Conservation (phyloP, 495 filamentous ascomycete genomes). For the Astrothelium macrocarpum region DNA sequence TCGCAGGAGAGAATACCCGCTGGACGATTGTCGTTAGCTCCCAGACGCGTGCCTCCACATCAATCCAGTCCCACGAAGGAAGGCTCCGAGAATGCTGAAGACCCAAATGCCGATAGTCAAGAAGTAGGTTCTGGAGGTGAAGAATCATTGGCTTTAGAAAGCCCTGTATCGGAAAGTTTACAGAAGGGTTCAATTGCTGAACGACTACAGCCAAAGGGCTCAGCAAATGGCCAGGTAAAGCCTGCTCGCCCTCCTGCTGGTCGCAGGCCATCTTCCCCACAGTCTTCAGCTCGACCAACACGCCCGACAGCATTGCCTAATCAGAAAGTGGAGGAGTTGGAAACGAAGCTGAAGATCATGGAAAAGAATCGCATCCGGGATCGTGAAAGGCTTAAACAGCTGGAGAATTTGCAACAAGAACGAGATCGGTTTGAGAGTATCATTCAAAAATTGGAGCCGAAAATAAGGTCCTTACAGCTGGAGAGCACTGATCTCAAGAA, state of each 20-base stretch:
- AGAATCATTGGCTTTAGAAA: neutral
- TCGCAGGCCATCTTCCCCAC: conserved; percentile 10
- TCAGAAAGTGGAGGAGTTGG: conserved; percentile 44
- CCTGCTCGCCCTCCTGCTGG: neutral
- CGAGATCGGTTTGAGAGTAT: conserved; percentile 78
- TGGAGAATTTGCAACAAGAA: conserved; percentile 71
- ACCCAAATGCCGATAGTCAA: neutral
- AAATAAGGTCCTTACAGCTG: conserved; percentile 77
- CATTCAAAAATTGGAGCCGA: conserved; percentile 83
- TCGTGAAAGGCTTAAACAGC: conserved; percentile 69
- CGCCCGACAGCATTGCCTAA: conserved; percentile 33
- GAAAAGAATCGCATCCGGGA: conserved; percentile 55
- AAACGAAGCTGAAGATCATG: conserved; percentile 29
- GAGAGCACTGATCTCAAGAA: conserved; percentile 68
- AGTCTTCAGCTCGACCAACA: conserved; percentile 14
- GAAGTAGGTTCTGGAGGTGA: neutral
- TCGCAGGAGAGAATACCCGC: neutral
- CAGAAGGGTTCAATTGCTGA: neutral
- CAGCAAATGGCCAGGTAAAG: neutral
- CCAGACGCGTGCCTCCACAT: neutral
- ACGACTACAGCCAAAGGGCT: neutral
- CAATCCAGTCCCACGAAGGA: neutral
- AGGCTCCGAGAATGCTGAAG: neutral
- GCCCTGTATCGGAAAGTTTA: neutral
- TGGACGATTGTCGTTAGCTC: neutral